Evolutionary conservation across 306 rosid species (phyloP), one percentile per base, ranked within the genome.

Genomic region (Pyrus bretschneideri): DNA sequence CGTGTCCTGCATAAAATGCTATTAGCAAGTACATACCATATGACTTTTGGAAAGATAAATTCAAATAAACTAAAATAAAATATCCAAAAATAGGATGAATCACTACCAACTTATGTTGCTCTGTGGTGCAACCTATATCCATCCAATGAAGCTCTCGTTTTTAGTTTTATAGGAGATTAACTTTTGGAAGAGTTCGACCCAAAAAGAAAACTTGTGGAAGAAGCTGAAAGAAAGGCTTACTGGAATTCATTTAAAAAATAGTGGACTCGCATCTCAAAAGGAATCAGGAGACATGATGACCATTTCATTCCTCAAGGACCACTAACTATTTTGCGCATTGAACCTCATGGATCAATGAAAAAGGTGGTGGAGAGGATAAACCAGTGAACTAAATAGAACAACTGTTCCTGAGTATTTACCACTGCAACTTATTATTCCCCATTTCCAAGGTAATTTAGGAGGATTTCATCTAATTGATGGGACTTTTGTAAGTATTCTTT

Each of bases 1-100:
- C 74, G 99, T 92, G 77, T 92, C 96, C 99, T 95, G 83, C 82
- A 83, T 81, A 70, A 65, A 75, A 73, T 62, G 30, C 59, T 40
- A 60, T 77, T 35, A 57, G 8, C 75, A 74, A 77, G 49, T 44
- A 80, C 81, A 57, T 70, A 73, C 81, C 52, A 79, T 52, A 71
- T 27, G 19, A 42, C 65, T 29, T 68, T 30, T 6, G 11, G 38
- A 79, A 60, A 19, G 69, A 80, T 44, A 70, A 69, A 40, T 35
- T 21, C 6, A 54, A 49, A 70, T 21, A 6, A 71, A 27, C 12
- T 21, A 42, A 72, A 4, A 72, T 40, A 42, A 38, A 67, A 49
- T 49, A 49, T 49, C 12, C 45, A 60, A 42, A 60, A 60, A 14
- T 42, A 11, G 2, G 29, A 60, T 73, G 67, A 73, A 73, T 60